Conservation (phyloP, 2,329 filamentous ascomycete species). For the Orbilia quercus region DNA sequence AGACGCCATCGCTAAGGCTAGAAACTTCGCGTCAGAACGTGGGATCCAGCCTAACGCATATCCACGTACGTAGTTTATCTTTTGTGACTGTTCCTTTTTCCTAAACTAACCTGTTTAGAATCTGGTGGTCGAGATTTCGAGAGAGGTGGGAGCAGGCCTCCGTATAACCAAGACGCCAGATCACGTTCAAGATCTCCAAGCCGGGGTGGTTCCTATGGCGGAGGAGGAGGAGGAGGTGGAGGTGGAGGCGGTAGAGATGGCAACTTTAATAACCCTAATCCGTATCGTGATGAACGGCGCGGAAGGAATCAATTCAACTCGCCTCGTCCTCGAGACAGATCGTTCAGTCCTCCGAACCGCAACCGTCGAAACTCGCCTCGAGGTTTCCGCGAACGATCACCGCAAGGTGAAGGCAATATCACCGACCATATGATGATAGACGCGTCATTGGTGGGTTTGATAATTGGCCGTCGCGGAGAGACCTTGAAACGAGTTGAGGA, state of each 20-base stretch:
- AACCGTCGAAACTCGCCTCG: slow-evolving; percentile 60
- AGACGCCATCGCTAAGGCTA: slow-evolving; percentile 85
- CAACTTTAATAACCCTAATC: slow-evolving; percentile 66
- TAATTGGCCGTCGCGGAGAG: slow-evolving; percentile 90
- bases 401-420: slow-evolving; percentile 73
- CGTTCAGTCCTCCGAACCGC: slow-evolving; percentile 69
- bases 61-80: slow-evolving; percentile 23
- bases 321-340: slow-evolving; percentile 73
- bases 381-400: slow-evolving; percentile 70
- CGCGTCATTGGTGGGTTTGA: slow-evolving; percentile 84
- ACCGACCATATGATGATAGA: slow-evolving; percentile 87
- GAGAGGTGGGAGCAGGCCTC: slow-evolving; percentile 64
- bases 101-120: slow-evolving; percentile 53
- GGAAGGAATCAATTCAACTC: slow-evolving; percentile 67
- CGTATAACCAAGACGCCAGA: slow-evolving; percentile 64
- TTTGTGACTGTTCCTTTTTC: slow-evolving; percentile 8
- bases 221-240: slow-evolving; percentile 72
- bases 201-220: slow-evolving; percentile 70
- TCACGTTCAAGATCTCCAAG: slow-evolving; percentile 81
- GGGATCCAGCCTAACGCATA: slow-evolving; percentile 57
- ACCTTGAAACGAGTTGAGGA: slow-evolving; percentile 86
- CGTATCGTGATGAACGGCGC: slow-evolving; percentile 86
- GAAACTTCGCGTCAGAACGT: slow-evolving; percentile 66
- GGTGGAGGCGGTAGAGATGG: slow-evolving; percentile 68
- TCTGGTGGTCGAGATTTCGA: slow-evolving; percentile 39